phyloP scores from a whole-genome alignment of 1,284 basidiomycete species.

The Ustilago bromivora region DNA sequence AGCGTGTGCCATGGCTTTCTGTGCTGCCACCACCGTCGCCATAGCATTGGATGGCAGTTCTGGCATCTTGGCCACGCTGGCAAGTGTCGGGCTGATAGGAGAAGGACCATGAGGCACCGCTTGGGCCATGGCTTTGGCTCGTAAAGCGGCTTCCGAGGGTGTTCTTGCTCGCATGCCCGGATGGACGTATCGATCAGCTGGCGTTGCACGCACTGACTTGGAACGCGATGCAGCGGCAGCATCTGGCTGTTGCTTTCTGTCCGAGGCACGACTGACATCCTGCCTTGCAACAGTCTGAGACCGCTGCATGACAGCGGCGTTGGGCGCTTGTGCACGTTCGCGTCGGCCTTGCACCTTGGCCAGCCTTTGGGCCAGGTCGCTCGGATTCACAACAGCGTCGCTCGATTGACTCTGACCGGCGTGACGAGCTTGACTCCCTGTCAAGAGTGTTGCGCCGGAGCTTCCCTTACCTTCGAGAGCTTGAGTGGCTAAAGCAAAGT shows the following conservation, averaged over 20 bases:
- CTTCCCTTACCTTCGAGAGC: constrained; percentile 39
- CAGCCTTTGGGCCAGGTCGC: constrained; percentile 38
- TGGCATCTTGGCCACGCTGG: constrained; percentile 24
- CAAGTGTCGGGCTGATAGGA: constrained; percentile 20
- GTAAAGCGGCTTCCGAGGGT: constrained; percentile 46
- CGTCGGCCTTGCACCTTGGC: constrained; percentile 40
- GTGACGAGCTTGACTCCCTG: constrained; percentile 17
- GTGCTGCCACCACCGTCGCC: constrained; percentile 41
- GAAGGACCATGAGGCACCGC: constrained; percentile 27
- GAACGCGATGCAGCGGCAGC: constrained; percentile 25
- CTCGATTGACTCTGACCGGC: constrained; percentile 8
- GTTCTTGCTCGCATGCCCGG: constrained; percentile 45
- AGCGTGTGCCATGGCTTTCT: constrained; percentile 44
- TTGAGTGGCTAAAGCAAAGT: constrained; percentile 37
- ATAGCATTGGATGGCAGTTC: constrained; percentile 42
- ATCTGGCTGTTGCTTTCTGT: constrained; percentile 11
- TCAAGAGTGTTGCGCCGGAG: constrained; percentile 15
- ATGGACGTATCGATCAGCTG: constrained; percentile 29
- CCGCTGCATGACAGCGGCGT: constrained; percentile 33
- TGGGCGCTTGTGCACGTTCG: constrained; percentile 23
- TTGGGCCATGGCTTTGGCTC: constrained; percentile 44
- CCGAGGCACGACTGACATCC: constrained; percentile 15
- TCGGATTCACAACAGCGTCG: constrained; percentile 27
- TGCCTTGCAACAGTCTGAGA: constrained; percentile 42
- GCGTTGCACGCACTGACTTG: constrained; percentile 41